These are phyloP conservation scores for Neurospora sublineolata DNA, from an alignment of 495 filamentous ascomycete genomes.

Conservation along the genomic window DNA sequence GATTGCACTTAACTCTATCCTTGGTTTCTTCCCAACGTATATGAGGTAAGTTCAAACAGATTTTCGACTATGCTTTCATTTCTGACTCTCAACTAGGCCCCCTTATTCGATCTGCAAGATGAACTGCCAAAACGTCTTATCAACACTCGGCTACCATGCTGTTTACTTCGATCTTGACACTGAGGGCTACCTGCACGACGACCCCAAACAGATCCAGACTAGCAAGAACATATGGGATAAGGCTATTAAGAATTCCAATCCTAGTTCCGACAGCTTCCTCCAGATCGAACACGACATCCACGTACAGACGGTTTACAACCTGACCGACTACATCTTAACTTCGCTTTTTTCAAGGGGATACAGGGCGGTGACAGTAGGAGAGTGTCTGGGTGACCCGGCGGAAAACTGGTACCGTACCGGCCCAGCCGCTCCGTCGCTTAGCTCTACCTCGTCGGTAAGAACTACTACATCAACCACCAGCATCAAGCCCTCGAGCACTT, in stretches of 20 bases:
- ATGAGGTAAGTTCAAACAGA: constrained; percentile 40
- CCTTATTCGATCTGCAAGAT: constrained; percentile 63
- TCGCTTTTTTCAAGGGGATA: constrained; percentile 47
- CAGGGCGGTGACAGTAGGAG: constrained; percentile 56
- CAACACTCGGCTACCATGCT: constrained; percentile 62
- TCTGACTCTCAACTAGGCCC: constrained; percentile 30
- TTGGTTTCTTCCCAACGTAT: constrained; percentile 74
- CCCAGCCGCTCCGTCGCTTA: constrained; percentile 1
- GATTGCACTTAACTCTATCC: constrained; percentile 64
- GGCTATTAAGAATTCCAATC: constrained; percentile 37
- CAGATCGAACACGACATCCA: constrained; percentile 75
- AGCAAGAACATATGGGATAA: constrained; percentile 63
- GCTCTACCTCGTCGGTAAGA: background rate
- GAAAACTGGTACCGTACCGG: constrained; percentile 58
- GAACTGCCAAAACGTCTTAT: constrained; percentile 50
- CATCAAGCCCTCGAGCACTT: constrained; percentile 3
- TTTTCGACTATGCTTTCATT: background rate
- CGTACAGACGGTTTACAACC: constrained; percentile 61
- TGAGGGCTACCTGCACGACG: constrained; percentile 59
- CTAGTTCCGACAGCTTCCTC: constrained; percentile 41
- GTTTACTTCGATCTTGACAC: constrained; percentile 72
- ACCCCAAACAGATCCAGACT: constrained; percentile 47
- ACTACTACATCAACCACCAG: background rate
- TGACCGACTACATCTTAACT: constrained; percentile 63
- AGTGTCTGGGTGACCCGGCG: constrained; percentile 59